These are phyloP conservation scores for Syzygium oleosum DNA, from an alignment of 345 rosid genomes.

Conservation along the genomic window DNA sequence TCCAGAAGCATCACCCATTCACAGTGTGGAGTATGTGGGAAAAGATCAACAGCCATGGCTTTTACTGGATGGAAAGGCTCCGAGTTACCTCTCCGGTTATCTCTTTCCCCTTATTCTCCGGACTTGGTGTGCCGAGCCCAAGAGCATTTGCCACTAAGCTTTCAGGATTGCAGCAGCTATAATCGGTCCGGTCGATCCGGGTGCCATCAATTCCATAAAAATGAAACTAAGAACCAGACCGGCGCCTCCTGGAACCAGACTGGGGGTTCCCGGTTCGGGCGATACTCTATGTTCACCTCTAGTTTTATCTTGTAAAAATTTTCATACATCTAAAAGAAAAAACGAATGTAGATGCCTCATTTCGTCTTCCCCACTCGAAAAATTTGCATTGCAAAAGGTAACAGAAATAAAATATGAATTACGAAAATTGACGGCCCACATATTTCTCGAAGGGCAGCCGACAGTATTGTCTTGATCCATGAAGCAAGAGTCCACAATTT, in stretches of 20 bases:
- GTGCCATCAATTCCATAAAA: too few relatives aligned
- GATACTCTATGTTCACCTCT: background rate
- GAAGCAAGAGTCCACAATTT: background rate
- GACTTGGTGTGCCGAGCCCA: conserved; percentile 76
- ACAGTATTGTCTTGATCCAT: background rate
- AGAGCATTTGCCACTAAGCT: conserved; percentile 79
- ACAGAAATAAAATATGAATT: background rate
- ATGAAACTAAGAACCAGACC: too few relatives aligned
- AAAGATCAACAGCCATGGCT: conserved; percentile 91
- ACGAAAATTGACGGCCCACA: background rate
- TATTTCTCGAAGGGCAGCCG: background rate
- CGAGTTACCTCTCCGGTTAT: conserved; percentile 31
- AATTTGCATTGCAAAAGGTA: background rate
- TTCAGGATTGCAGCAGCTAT: conserved; percentile 84
- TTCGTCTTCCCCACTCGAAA: background rate
- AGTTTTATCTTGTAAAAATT: background rate
- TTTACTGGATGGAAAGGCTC: conserved; percentile 80
- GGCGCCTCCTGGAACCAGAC: rapidly evolving
- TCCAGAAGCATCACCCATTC: conserved; percentile 86
- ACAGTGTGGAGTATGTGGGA: conserved; percentile 78
- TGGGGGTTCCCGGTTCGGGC: rapidly evolving
- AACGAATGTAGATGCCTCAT: background rate
- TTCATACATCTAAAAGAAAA: background rate
- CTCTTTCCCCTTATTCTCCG: conserved; percentile 39
- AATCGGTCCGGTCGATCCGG: background rate